Evolutionary conservation across 768 basidiomycete genomes (phyloP).

Genomic region (Cystobasidium tubakii): DNA sequence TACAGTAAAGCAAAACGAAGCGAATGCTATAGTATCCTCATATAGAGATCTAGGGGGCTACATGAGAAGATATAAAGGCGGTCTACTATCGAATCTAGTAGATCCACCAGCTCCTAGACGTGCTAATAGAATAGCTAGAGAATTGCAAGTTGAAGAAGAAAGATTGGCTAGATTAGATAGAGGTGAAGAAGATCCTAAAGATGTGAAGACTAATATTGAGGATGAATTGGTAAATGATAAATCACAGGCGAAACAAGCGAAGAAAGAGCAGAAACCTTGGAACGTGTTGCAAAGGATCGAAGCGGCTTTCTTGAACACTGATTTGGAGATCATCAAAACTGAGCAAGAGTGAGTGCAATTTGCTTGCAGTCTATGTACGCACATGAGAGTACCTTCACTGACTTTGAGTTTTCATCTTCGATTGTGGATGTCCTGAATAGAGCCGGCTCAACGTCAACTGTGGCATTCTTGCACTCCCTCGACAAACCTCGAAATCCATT

Average conservation of each 20-base stretch:
- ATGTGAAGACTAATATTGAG: neutral
- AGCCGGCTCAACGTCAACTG: slow-evolving; percentile 77
- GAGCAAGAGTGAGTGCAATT: slow-evolving; percentile 28
- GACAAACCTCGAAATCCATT: slow-evolving; percentile 73
- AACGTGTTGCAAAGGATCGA: slow-evolving; percentile 27
- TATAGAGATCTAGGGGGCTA: slow-evolving; percentile 44
- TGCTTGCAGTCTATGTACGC: too few species aligned
- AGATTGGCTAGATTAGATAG: slow-evolving; percentile 30
- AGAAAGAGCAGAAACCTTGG: neutral
- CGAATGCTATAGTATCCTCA: slow-evolving; percentile 30
- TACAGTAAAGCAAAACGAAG: neutral
- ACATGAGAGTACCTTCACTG: neutral
- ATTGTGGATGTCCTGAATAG: slow-evolving; percentile 22
- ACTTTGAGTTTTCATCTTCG: too few species aligned
- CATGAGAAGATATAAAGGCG: slow-evolving; percentile 44
- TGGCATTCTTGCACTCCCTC: slow-evolving; percentile 82
- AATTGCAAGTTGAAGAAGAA: slow-evolving; percentile 20
- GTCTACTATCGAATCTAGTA: slow-evolving; percentile 19
- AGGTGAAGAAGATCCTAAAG: slow-evolving; percentile 11
- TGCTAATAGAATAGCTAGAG: slow-evolving; percentile 26
- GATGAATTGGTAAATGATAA: neutral
- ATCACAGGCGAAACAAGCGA: neutral
- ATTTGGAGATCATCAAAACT: slow-evolving; percentile 40
- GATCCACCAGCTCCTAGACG: slow-evolving; percentile 25
- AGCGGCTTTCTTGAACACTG: slow-evolving; percentile 37